These are phyloP conservation scores for Tetrapisispora namnaoensis DNA, from an alignment of 805 yeast genomes.

Conservation along the genomic window DNA sequence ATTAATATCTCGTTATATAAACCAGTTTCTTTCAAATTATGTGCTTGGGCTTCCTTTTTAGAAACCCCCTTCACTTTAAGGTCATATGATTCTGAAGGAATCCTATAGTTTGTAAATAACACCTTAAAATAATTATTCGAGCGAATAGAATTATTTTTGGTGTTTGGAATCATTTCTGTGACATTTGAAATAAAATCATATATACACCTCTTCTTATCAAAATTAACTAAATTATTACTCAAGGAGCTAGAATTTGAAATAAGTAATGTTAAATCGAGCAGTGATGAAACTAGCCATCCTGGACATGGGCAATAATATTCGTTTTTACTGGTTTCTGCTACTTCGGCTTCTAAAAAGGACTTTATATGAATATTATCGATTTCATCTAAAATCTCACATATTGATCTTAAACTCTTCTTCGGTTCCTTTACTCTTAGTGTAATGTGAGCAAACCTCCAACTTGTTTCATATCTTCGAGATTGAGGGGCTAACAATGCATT, in stretches of 20 bases:
- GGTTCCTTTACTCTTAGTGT: constrained; percentile 7
- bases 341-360: constrained; percentile 21
- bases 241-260: constrained; percentile 71
- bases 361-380: constrained; percentile 17
- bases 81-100: constrained; percentile 8
- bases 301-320: constrained; percentile 63
- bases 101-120: neutral
- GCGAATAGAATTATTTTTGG: neutral
- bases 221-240: constrained; percentile 60
- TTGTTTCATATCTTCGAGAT: constrained; percentile 53
- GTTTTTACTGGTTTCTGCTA: constrained; percentile 14
- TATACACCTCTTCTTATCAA: constrained; percentile 71
- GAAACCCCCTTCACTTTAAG: constrained; percentile 24
- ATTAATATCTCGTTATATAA: constrained; percentile 39
- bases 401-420: constrained; percentile 23
- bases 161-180: constrained; percentile 32
- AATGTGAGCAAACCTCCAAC: constrained; percentile 57
- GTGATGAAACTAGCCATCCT: constrained; percentile 82
- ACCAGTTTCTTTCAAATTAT: constrained; percentile 34
- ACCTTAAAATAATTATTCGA: neutral
- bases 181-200: constrained; percentile 52
- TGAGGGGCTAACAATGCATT: constrained; percentile 75
- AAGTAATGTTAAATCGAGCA: constrained; percentile 64
- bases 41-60: constrained; percentile 17
- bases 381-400: constrained; percentile 16